Evolutionary conservation across 441 rosid species (phyloP).

Genomic region (Pelargonium myrrhifolium): DNA sequence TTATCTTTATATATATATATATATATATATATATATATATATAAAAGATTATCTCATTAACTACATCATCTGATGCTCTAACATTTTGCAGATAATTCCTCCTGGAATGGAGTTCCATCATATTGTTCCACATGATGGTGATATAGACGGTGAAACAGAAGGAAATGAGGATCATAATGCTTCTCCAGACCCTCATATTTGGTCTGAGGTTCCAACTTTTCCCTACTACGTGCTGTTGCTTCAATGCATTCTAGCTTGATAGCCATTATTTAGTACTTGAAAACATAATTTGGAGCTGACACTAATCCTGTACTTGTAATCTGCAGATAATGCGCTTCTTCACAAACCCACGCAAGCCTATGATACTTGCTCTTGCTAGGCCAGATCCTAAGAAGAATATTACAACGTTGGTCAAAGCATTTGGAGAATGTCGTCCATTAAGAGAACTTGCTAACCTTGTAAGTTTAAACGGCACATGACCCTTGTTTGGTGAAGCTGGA

Average conservation of each 20-base stretch:
- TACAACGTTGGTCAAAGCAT: conserved; percentile 82
- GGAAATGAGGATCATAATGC: conserved; percentile 62
- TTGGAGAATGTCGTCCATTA: conserved; percentile 86
- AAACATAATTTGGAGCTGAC: background rate
- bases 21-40: too few relatives aligned
- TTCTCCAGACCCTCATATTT: conserved; percentile 73
- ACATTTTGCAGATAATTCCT: conserved; percentile 54
- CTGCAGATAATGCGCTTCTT: conserved; percentile 90
- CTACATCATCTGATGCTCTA: background rate
- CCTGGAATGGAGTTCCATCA: conserved; percentile 96
- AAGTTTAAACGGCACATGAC: conserved; percentile 20
- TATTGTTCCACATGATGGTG: conserved; percentile 78
- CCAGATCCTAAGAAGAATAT: conserved; percentile 96
- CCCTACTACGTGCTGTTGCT: conserved; percentile 8
- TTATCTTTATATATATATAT: too few relatives aligned
- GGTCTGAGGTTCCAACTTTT: conserved; percentile 59
- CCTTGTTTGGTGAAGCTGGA: conserved; percentile 14
- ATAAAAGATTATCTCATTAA: background rate
- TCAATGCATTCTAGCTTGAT: conserved; percentile 13
- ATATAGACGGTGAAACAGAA: conserved; percentile 65
- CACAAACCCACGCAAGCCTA: conserved; percentile 78
- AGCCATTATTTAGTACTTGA: background rate
- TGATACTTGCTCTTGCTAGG: conserved; percentile 92
- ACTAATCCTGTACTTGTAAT: background rate
- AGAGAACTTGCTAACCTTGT: conserved; percentile 90